Conservation (phyloP, 208 protist genomes). For the Trypanosoma scelopori region DNA sequence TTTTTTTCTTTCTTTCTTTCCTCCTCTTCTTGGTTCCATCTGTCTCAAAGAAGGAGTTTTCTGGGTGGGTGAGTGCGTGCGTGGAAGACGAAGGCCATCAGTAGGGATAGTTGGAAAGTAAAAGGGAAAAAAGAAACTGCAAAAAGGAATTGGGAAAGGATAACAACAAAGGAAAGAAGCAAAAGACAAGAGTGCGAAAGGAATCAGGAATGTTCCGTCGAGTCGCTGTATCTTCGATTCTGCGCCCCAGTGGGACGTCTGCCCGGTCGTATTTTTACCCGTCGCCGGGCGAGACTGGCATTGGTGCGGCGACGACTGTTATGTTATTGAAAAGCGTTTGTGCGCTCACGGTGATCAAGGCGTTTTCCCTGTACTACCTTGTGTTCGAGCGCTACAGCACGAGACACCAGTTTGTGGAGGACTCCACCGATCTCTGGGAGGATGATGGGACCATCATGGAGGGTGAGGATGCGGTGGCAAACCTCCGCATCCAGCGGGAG, state of each 20-base stretch:
- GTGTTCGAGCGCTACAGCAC: slow-evolving; percentile 59
- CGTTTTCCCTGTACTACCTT: slow-evolving; percentile 33
- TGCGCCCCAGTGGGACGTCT: slow-evolving; percentile 2
- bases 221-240: slow-evolving; percentile 22
- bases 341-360: slow-evolving; percentile 32
- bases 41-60: too few species aligned
- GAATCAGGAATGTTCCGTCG: slow-evolving; percentile 62
- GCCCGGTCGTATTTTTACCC: slow-evolving; percentile 73
- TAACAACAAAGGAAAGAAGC: not conserved
- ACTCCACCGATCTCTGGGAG: slow-evolving; percentile 79
- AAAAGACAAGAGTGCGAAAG: not conserved
- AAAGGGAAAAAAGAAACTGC: slow-evolving; percentile 3
- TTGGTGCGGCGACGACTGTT: slow-evolving; percentile 65
- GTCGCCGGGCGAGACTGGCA: slow-evolving; percentile 64
- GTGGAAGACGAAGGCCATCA: not conserved
- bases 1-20: slow-evolving; percentile 21
- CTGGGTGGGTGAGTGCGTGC: too few species aligned
- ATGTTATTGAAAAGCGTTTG: slow-evolving; percentile 35
- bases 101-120: not conserved
- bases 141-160: not conserved
- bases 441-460: slow-evolving; percentile 81
- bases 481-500: slow-evolving; percentile 85
- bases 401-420: slow-evolving; percentile 74
- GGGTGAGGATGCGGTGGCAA: slow-evolving; percentile 83
- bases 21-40: not conserved